These are phyloP conservation scores for Rhodamnia argentea DNA, from an alignment of 345 rosid species.

Conservation along the genomic window DNA sequence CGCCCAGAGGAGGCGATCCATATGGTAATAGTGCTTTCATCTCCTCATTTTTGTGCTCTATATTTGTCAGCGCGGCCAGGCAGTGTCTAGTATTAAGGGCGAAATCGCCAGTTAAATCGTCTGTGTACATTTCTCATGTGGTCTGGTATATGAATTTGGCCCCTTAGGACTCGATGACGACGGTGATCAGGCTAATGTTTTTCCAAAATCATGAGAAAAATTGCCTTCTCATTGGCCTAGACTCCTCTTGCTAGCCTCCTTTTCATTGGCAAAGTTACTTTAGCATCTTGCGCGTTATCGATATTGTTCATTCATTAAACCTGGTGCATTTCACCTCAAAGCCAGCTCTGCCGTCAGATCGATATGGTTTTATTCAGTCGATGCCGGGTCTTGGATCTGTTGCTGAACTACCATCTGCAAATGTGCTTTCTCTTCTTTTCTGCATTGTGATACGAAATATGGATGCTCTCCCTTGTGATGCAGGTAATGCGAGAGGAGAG, in stretches of 20 bases:
- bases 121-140: neutral
- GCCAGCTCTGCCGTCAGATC: neutral
- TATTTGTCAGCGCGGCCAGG: neutral
- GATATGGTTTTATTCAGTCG: neutral
- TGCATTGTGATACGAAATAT: too few relatives aligned
- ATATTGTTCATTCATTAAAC: neutral
- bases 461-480: neutral
- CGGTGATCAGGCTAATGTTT: neutral
- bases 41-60: neutral
- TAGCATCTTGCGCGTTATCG: neutral
- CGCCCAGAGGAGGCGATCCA: conserved; percentile 59
- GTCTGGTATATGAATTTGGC: neutral
- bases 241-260: neutral
- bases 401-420: neutral
- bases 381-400: neutral
- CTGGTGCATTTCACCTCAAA: neutral
- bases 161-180: neutral
- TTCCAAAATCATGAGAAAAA: neutral
- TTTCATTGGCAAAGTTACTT: neutral
- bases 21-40: conserved; percentile 24
- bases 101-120: neutral
- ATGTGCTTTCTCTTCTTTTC: neutral
- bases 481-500: conserved; percentile 65
- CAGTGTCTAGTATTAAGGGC: neutral
- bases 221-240: neutral